Evolutionary conservation across 2,329 filamentous ascomycete genomes (phyloP).

Genomic region (Fusarium pseudograminearum): DNA sequence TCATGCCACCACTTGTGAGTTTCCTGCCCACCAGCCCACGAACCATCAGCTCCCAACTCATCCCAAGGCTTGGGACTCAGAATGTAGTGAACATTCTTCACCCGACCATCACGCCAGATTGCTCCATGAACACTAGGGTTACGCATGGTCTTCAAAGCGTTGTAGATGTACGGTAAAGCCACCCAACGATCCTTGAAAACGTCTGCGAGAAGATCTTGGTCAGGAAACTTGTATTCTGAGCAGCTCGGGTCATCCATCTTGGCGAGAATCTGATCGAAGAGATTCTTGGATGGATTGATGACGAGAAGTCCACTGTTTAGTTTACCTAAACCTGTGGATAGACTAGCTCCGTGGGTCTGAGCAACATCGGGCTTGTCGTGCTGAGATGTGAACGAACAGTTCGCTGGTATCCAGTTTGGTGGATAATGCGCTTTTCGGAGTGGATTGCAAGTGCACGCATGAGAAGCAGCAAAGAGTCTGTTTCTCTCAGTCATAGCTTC

Average conservation of each 20-base stretch:
- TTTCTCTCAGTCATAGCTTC: rapidly evolving
- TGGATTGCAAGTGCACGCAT: slow-evolving; percentile 31
- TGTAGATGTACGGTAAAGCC: slow-evolving; percentile 13
- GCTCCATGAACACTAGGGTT: background rate
- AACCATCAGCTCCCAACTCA: background rate
- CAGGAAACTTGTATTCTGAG: slow-evolving; percentile 2
- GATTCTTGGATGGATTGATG: background rate
- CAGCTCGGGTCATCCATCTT: background rate
- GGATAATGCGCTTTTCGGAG: slow-evolving; percentile 19
- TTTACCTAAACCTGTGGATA: background rate
- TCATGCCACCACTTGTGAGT: slow-evolving; percentile 30
- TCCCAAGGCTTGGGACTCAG: slow-evolving; percentile 25
- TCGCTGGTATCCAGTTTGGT: slow-evolving; percentile 4
- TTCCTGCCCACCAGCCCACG: slow-evolving; percentile 1
- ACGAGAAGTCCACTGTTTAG: slow-evolving; percentile 28
- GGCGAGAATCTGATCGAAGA: background rate
- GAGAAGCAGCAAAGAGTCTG: slow-evolving; percentile 25
- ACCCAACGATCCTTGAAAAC: slow-evolving; percentile 16
- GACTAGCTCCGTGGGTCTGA: background rate
- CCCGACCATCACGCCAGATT: slow-evolving; percentile 17
- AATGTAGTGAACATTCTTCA: slow-evolving; percentile 33
- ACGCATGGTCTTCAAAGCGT: slow-evolving; percentile 24
- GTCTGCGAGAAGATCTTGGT: slow-evolving; percentile 23
- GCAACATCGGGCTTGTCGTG: slow-evolving; percentile 3
- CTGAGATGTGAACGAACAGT: slow-evolving; percentile 24